Evolutionary conservation across 179 eudicot genomes (phyloP).

Genomic region (Actinidia arguta): DNA sequence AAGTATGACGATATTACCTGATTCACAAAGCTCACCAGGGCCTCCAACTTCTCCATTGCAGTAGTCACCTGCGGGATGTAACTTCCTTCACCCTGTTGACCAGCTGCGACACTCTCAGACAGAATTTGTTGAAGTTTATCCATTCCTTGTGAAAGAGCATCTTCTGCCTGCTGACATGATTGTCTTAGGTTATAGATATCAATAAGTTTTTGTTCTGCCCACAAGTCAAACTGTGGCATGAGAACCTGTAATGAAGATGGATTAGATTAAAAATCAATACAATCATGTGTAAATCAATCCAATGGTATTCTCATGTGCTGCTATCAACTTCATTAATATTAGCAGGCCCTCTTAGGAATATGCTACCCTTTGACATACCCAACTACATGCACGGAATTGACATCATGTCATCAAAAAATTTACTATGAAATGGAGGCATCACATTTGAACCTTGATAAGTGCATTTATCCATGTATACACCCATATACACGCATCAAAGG

Average conservation of each 20-base stretch:
- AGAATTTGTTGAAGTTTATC: conserved; percentile 79
- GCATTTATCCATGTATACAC: not conserved
- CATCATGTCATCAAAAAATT: not conserved
- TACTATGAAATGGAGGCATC: not conserved
- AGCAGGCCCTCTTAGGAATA: not conserved
- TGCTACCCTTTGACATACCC: not conserved
- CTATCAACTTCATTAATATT: not conserved
- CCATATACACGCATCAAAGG: not conserved
- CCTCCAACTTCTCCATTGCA: conserved; percentile 81
- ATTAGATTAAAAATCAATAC: not conserved
- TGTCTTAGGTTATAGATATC: conserved; percentile 69
- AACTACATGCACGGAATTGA: not conserved
- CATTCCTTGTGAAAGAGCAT: conserved; percentile 95
- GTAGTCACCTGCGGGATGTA: conserved; percentile 62
- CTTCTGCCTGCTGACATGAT: conserved; percentile 98
- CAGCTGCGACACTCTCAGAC: conserved; percentile 68
- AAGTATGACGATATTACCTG: conserved; percentile 60
- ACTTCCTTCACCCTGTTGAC: conserved; percentile 64
- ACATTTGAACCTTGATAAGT: not conserved
- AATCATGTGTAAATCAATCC: not conserved
- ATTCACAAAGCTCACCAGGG: conserved; percentile 73
- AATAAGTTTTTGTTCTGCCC: conserved; percentile 63
- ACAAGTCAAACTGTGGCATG: conserved; percentile 70
- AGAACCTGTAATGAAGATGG: conserved; percentile 58
- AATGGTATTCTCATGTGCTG: not conserved